phyloP scores from a whole-genome alignment of 768 basidiomycete genomes.

The Pulveroboletus ravenelii region DNA sequence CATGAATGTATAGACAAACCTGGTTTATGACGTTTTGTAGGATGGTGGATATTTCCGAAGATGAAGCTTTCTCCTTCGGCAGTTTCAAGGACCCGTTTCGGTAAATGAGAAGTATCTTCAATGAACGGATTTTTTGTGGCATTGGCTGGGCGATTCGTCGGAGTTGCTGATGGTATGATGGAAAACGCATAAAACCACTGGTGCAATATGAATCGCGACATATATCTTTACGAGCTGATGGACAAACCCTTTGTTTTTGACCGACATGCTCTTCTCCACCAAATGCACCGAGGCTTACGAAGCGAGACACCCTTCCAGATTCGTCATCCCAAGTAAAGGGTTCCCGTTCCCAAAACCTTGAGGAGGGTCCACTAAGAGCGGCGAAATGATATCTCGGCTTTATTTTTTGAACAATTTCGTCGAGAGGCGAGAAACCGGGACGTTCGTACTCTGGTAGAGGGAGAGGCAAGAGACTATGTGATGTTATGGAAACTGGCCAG shows the following conservation, averaged over 20 bases:
- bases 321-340: conserved; percentile 84
- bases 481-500: conserved; percentile 65
- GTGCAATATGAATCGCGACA: conserved; percentile 5
- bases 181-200: conserved; percentile 99
- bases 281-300: conserved; percentile 86
- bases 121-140: conserved; percentile 69
- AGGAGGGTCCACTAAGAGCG: conserved; percentile 54
- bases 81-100: conserved; percentile 53
- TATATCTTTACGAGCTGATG: background rate
- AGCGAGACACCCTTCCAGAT: conserved; percentile 58
- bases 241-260: conserved; percentile 82
- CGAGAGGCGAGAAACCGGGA: conserved; percentile 51
- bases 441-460: conserved; percentile 40
- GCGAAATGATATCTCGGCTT: conserved; percentile 90
- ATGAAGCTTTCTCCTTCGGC: conserved; percentile 58
- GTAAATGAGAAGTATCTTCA: conserved; percentile 32
- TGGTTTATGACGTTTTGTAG: conserved; percentile 52
- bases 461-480: conserved; percentile 52
- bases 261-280: conserved; percentile 53
- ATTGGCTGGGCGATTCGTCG: conserved; percentile 51
- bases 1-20: conserved; percentile 35
- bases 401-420: conserved; percentile 57
- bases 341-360: conserved; percentile 93
- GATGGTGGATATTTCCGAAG: conserved; percentile 58
- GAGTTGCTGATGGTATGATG: conserved; percentile 53